Conservation (phyloP, 1,284 basidiomycete genomes). For the Veloporphyrellus conicus region DNA sequence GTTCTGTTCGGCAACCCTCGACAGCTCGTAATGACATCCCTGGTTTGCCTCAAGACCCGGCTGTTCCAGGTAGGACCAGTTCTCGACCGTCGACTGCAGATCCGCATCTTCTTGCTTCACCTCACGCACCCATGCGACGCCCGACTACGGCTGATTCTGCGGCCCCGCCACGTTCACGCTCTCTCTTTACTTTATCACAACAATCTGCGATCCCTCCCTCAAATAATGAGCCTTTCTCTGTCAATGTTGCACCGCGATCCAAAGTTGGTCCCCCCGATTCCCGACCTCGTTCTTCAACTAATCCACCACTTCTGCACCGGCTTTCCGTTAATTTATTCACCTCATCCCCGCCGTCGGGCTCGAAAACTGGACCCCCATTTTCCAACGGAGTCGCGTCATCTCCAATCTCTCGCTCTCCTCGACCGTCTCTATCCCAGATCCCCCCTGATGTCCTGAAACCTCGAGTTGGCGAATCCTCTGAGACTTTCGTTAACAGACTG, state of each 20-base stretch:
- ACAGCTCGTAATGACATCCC: slow-evolving; percentile 9
- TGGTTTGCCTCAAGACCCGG: slow-evolving; percentile 14
- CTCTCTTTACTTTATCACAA: slow-evolving; percentile 25
- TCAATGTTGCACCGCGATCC: slow-evolving; percentile 17
- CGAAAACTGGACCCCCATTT: slow-evolving; percentile 26
- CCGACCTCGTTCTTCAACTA: slow-evolving; percentile 61
- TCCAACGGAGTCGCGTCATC: slow-evolving; percentile 26
- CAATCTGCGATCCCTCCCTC: slow-evolving; percentile 18
- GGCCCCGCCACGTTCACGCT: slow-evolving; percentile 20
- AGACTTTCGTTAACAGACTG: slow-evolving; percentile 64
- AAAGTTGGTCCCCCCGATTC: slow-evolving; percentile 10
- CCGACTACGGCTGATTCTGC: slow-evolving; percentile 31
- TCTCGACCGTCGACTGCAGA: slow-evolving; percentile 21
- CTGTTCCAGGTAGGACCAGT: slow-evolving; percentile 4
- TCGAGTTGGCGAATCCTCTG: slow-evolving; percentile 62
- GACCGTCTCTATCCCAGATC: slow-evolving; percentile 44
- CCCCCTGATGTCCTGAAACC: slow-evolving; percentile 50
- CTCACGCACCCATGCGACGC: slow-evolving; percentile 15
- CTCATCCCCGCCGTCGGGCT: slow-evolving; percentile 39
- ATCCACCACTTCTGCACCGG: slow-evolving; percentile 65
- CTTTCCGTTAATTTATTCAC: slow-evolving; percentile 67
- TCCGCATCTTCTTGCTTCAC: slow-evolving; percentile 12
- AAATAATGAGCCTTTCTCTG: slow-evolving; percentile 9
- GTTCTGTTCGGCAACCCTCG: slow-evolving; percentile 28
- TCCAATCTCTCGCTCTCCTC: slow-evolving; percentile 42